Conservation (phyloP, 805 yeast genomes). For the Hanseniaspora nectarophila region DNA sequence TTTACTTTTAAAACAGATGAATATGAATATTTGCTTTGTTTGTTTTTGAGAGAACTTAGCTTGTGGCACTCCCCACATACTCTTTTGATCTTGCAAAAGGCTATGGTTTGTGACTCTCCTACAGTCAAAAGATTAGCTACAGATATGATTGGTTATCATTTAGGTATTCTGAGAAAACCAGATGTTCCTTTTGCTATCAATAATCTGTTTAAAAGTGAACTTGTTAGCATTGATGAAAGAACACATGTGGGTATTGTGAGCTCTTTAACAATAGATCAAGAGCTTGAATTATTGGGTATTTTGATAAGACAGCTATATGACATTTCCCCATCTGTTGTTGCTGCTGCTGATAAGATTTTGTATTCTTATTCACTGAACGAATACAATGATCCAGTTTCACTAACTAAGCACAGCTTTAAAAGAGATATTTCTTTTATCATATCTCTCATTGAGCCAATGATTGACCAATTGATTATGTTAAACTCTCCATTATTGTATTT, state of each 20-base stretch:
- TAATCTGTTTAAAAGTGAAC: background rate
- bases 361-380: constrained; percentile 30
- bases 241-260: background rate
- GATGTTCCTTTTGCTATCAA: background rate
- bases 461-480: constrained; percentile 37
- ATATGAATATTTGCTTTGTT: constrained; percentile 41
- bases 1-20: constrained; percentile 42
- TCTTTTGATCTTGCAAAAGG: constrained; percentile 52
- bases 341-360: constrained; percentile 43
- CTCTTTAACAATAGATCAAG: constrained; percentile 12
- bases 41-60: constrained; percentile 52
- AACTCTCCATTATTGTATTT: constrained; percentile 49
- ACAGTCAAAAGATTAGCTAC: constrained; percentile 49
- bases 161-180: constrained; percentile 10
- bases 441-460: constrained; percentile 13
- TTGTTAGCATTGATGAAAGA: background rate
- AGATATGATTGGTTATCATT: constrained; percentile 31
- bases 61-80: constrained; percentile 52
- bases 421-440: background rate
- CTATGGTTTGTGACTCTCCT: constrained; percentile 44
- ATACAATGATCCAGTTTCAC: constrained; percentile 26
- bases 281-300: constrained; percentile 33
- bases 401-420: constrained; percentile 26
- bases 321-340: constrained; percentile 42
- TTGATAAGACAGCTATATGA: constrained; percentile 58